phyloP scores from a whole-genome alignment of 768 basidiomycete species.

The Tylopilus balloui region DNA sequence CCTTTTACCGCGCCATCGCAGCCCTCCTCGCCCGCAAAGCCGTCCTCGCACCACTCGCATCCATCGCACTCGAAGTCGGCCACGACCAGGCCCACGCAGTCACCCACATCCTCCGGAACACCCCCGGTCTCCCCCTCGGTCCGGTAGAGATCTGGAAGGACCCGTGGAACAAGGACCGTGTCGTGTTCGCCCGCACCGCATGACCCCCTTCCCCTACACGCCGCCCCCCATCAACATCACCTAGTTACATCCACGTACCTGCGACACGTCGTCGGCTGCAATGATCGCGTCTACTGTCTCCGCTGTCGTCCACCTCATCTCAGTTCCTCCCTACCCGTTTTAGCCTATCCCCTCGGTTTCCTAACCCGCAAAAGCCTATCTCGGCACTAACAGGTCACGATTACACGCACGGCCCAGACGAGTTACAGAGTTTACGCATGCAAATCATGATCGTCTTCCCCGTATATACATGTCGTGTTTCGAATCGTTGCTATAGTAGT shows the following conservation, averaged over 20 bases:
- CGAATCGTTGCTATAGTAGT: constrained; percentile 22
- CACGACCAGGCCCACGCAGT: constrained; percentile 65
- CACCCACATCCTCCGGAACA: constrained; percentile 46
- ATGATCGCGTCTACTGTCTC: constrained; percentile 6
- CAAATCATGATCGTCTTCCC: constrained; percentile 16
- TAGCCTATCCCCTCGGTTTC: constrained; percentile 8
- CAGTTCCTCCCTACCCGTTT: constrained; percentile 9
- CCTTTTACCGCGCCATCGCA: constrained; percentile 72
- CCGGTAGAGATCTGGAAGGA: constrained; percentile 68
- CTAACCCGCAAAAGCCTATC: not conserved
- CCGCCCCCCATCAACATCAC: constrained; percentile 4
- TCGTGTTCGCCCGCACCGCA: constrained; percentile 53
- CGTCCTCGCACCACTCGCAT: constrained; percentile 48
- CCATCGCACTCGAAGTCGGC: constrained; percentile 79
- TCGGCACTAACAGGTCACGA: constrained; percentile 3
- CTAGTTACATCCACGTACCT: constrained; percentile 11
- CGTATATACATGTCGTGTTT: constrained; percentile 9
- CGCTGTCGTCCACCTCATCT: constrained; percentile 11
- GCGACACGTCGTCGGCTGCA: not conserved
- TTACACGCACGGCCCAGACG: not conserved
- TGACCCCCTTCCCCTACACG: constrained; percentile 17
- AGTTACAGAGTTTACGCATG: too few relatives aligned
- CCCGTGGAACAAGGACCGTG: constrained; percentile 72
- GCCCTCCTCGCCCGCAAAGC: constrained; percentile 48
- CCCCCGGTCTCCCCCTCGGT: constrained; percentile 40